These are phyloP conservation scores for Lactarius evosmus DNA, from an alignment of 768 basidiomycete species.

Conservation along the genomic window DNA sequence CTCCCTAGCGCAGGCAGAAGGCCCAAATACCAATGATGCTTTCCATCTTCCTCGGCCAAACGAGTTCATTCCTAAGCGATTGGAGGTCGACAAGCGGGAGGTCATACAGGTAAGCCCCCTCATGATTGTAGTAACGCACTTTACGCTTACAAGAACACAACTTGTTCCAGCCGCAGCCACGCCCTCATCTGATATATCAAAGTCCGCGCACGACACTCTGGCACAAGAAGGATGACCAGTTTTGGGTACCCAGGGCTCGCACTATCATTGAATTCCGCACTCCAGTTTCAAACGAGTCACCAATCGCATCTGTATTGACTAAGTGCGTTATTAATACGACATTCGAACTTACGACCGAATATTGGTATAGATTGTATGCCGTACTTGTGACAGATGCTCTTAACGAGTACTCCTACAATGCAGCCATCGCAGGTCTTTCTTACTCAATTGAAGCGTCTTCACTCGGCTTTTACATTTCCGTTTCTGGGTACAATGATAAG, in stretches of 20 bases:
- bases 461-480: slow-evolving; percentile 62
- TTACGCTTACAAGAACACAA: background rate
- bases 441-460: slow-evolving; percentile 64
- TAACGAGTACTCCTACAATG: slow-evolving; percentile 89
- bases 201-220: slow-evolving; percentile 73
- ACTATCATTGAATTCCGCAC: slow-evolving; percentile 74
- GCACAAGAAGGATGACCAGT: slow-evolving; percentile 97
- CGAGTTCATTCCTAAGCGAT: slow-evolving; percentile 83
- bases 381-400: slow-evolving; percentile 87
- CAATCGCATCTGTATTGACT: slow-evolving; percentile 71
- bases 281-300: slow-evolving; percentile 55
- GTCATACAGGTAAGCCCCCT: slow-evolving; percentile 51
- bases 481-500: slow-evolving; percentile 93
- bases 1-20: slow-evolving; percentile 49
- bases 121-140: background rate
- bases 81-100: slow-evolving; percentile 77
- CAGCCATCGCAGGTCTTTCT: slow-evolving; percentile 82
- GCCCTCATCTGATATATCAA: slow-evolving; percentile 74
- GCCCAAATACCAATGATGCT: slow-evolving; percentile 60
- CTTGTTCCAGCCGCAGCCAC: slow-evolving; percentile 57
- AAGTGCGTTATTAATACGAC: slow-evolving; percentile 42
- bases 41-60: slow-evolving; percentile 82
- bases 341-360: background rate
- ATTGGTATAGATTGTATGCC: slow-evolving; percentile 59
- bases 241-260: slow-evolving; percentile 91